Percentiles rank a stretch among this genome's conserved stretches.
These are phyloP conservation scores for Nymphaea thermarum DNA, from an alignment of 164 flowering plant genomes.

Conservation along the genomic window DNA sequence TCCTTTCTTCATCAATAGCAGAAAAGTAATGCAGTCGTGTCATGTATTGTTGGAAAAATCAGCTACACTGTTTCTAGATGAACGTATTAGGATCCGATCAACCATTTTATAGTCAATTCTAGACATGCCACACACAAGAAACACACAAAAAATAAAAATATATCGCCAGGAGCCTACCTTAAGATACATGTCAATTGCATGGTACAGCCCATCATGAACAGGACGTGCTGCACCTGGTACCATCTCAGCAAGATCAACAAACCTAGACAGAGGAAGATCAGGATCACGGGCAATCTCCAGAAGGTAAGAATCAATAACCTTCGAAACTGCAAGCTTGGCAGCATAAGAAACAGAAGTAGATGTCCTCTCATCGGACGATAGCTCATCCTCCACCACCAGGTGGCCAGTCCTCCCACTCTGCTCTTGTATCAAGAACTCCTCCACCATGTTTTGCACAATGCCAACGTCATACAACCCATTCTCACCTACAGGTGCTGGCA, in stretches of 20 bases:
- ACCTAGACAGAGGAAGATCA: constrained; percentile 47
- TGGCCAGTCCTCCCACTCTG: constrained; percentile 10
- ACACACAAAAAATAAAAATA: no score
- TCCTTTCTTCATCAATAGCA: no score
- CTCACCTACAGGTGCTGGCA: constrained; percentile 31
- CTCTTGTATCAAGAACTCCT: constrained; percentile 48
- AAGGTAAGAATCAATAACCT: constrained; percentile 77
- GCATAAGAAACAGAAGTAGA: constrained; percentile 53
- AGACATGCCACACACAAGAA: no score
- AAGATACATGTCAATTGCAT: constrained; percentile 81
- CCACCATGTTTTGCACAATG: constrained; percentile 46
- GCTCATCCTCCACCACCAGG: background rate
- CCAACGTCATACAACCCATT: constrained; percentile 55
- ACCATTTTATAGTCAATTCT: no score
- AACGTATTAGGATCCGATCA: no score
- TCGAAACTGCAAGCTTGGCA: constrained; percentile 79
- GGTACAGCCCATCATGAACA: constrained; percentile 77
- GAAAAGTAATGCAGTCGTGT: no score
- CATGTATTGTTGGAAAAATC: no score
- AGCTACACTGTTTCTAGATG: no score
- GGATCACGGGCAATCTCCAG: constrained; percentile 77
- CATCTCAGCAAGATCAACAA: constrained; percentile 58
- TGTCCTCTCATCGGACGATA: background rate
- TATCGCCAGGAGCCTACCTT: constrained; percentile 35
- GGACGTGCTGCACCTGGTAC: constrained; percentile 48